Percentiles rank a stretch among this genome's conserved stretches.
Conservation (phyloP, 345 rosid species). For the Sisymbrium altissimum region DNA sequence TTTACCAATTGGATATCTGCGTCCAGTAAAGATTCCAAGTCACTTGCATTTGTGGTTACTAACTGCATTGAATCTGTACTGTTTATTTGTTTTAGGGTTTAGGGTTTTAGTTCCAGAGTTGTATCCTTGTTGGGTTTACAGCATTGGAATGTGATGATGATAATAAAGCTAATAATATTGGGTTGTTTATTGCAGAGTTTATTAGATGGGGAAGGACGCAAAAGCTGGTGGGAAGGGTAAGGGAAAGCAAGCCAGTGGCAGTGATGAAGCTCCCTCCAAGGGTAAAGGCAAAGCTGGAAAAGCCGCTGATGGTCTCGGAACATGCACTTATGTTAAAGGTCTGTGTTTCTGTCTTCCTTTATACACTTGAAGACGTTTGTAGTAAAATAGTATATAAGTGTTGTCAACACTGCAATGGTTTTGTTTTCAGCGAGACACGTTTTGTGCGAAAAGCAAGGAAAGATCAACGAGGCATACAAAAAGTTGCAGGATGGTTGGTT, state of each 20-base stretch:
- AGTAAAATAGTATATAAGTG: not conserved
- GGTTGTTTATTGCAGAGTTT: not conserved
- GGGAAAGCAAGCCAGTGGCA: constrained; percentile 73
- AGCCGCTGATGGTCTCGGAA: constrained; percentile 84
- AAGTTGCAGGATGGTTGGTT: constrained; percentile 94
- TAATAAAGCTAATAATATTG: not conserved
- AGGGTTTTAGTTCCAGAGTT: not conserved
- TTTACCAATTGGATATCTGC: not conserved
- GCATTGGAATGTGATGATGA: too few species aligned
- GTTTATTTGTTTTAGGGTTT: constrained; percentile 6
- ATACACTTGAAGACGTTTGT: too few species aligned
- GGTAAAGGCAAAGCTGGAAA: constrained; percentile 95
- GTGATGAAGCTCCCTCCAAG: constrained; percentile 68
- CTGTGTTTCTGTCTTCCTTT: too few species aligned
- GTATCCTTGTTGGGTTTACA: too few species aligned
- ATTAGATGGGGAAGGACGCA: constrained; percentile 65
- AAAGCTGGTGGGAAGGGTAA: constrained; percentile 81
- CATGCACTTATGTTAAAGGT: constrained; percentile 97
- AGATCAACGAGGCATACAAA: constrained; percentile 94
- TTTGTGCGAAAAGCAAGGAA: constrained; percentile 93
- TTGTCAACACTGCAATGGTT: not conserved
- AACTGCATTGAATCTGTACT: not conserved
- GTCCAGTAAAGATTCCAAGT: not conserved
- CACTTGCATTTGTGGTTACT: not conserved
- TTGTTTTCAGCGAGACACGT: constrained; percentile 72